Evolutionary conservation across 2,329 filamentous ascomycete genomes (phyloP), one percentile per base, ranked within the genome.

Genomic region (Uncinocarpus reesii): DNA sequence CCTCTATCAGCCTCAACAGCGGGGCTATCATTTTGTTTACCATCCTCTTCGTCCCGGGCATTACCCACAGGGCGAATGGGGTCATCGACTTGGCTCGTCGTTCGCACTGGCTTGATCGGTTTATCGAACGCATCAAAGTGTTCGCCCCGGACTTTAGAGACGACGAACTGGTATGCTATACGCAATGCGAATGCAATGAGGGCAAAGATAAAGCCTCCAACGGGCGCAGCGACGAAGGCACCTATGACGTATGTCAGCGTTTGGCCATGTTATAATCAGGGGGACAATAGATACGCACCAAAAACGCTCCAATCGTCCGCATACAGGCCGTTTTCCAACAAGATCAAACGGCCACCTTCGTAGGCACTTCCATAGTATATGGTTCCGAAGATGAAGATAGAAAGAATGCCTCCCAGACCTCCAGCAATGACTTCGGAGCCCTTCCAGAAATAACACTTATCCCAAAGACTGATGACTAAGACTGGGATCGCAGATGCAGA

Each of bases 371-470:
- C 83, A 60, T 84, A 89, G 70, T 89, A 92, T 52, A 87, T 76
- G 11, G 81, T 72, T 3, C 86, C 86, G 56, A 89, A 92, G 58
- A 90, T 74, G 69, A 89, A 92, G 53, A 92, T 83, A 8, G 81
- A 81, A 18, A 92, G 64, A 46, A 92, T 79, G 15, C 86, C 86
- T 7, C 86, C 86, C 0, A 90, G 71, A 0, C 84, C 83, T 48
- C 84, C 86, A 24, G 83, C 75, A 13, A 92, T 78, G 23, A 90
- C 84, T 65, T 92, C 86, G 58, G 86, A 84, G 13, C 86, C 86
- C 36, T 80, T 78, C 80, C 84, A 86, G 72, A 78, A 88, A 67
- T 84, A 85, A 40, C 64, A 66, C 37, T 67, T 68, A 42, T 85
- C 77, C 28, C 70, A 75, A 6, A 92, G 70, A 0, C 86, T 86